Evolutionary conservation across 108 stramenopile species (phyloP).

Genomic region (Fistulifera pelliculosa): DNA sequence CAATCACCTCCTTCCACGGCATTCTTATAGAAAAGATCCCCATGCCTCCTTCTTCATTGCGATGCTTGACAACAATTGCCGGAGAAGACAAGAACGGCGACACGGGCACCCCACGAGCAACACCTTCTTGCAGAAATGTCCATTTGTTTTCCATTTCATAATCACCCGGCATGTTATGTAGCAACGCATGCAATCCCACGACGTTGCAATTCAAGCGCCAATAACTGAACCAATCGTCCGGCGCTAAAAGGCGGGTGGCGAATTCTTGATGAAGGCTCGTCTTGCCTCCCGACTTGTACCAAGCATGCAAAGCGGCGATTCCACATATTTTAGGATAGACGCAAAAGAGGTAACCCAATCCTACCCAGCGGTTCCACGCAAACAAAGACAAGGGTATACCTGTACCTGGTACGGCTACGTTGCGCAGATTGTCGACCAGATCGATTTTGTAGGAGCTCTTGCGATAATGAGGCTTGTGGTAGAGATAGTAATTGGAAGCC

Average conservation of each 20-base stretch:
- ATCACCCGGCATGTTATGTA: slow-evolving; percentile 63
- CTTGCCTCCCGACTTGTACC: slow-evolving; percentile 41
- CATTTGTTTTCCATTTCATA: slow-evolving; percentile 97
- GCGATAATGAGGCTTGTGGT: slow-evolving; percentile 92
- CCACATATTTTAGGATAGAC: slow-evolving; percentile 71
- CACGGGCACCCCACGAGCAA: slow-evolving; percentile 75
- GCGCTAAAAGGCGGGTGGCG: slow-evolving; percentile 75
- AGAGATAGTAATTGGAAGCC: slow-evolving; percentile 83
- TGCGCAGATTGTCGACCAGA: slow-evolving; percentile 86
- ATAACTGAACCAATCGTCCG: slow-evolving; percentile 94
- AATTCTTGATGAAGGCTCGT: slow-evolving; percentile 49
- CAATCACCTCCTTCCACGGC: slow-evolving; percentile 92
- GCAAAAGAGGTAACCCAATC: slow-evolving; percentile 53
- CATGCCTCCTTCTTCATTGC: slow-evolving; percentile 96
- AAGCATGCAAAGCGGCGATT: slow-evolving; percentile 54
- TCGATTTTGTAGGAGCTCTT: slow-evolving; percentile 81
- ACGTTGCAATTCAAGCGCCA: slow-evolving; percentile 95
- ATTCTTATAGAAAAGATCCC: slow-evolving; percentile 93
- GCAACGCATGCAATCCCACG: slow-evolving; percentile 84
- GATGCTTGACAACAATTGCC: slow-evolving; percentile 91
- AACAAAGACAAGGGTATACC: slow-evolving; percentile 80
- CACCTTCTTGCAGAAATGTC: slow-evolving; percentile 87
- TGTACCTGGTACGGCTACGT: slow-evolving; percentile 97
- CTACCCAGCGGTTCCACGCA: slow-evolving; percentile 30
- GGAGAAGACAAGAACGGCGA: slow-evolving; percentile 80